Base-by-base conservation (phyloP, 306 rosid species). In the Medicago ruthenica region DNA sequence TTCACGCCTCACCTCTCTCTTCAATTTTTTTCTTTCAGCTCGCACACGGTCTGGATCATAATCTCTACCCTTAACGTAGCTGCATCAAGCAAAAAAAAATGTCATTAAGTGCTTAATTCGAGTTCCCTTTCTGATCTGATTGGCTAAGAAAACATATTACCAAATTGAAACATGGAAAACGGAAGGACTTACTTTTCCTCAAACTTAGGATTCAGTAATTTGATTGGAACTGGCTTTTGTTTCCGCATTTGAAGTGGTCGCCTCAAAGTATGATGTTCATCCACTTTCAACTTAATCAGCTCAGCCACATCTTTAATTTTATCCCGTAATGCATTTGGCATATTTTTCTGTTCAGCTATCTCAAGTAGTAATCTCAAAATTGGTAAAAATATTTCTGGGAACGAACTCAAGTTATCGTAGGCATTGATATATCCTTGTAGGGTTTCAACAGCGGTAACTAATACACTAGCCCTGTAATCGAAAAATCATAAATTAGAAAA, bases 41-140 rank as follows among this genome's bases (percentile, higher is more conserved):
- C 96, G 85, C 80, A 86, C 90, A 2, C 87, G 84, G 59, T 94
- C 96, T 6, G 93, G 96, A 79, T 94, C 98, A 36, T 94, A 92
- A 79, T 94, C 97, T 82, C 92, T 87, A 20, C 96, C 96, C 83
- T 86, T 94, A 3, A 94, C 91, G 84, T 79, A 94, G 86, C 97
- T 94, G 90, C 88, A 84, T 34, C 7, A 34, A 34, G 42, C 0
- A 76, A 79, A 60, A 84, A 18, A 73, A 11, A 77, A 73, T 39
- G 50, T 69, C 60, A 81, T 74, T 70, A 61, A 24, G 68, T 66
- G 60, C 67, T 78, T 48, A 64, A 37, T 62, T 76, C 41, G 48
- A 34, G 67, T 71, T 77, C 6, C 2, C 63, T 61, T 58, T 36
- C 6, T 53, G 1, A 61, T 71, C 55, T 34, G 37, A 34, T 3